phyloP scores from a whole-genome alignment of 768 basidiomycete genomes.

The Polyporus arcularius region DNA sequence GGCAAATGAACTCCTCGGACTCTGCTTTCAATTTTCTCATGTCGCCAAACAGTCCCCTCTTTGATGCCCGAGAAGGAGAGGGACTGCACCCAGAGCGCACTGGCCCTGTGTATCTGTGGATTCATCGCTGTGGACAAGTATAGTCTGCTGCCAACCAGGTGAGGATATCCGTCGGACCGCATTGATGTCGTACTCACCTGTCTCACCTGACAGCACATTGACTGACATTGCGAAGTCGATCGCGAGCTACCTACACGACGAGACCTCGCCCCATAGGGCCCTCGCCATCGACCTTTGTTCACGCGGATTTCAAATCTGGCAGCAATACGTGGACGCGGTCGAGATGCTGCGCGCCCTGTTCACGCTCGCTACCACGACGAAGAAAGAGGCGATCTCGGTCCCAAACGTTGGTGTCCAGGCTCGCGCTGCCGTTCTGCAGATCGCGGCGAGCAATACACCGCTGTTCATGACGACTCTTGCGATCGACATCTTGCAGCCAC shows the following conservation, averaged over 20 bases:
- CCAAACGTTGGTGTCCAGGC: slow-evolving; percentile 80
- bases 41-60: slow-evolving; percentile 50
- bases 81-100: slow-evolving; percentile 58
- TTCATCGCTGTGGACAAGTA: slow-evolving; percentile 82
- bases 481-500: slow-evolving; percentile 83
- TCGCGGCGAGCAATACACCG: slow-evolving; percentile 80
- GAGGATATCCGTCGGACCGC: slow-evolving; percentile 13
- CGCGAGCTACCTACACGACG: slow-evolving; percentile 73
- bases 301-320: slow-evolving; percentile 92
- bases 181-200: slow-evolving; percentile 5
- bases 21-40: neutral
- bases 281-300: slow-evolving; percentile 89
- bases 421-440: slow-evolving; percentile 78
- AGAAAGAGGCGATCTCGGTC: slow-evolving; percentile 67
- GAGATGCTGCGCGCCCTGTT: slow-evolving; percentile 85
- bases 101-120: slow-evolving; percentile 81
- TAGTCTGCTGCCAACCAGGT: slow-evolving; percentile 74
- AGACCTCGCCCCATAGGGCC: slow-evolving; percentile 61
- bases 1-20: too few relatives aligned
- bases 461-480: slow-evolving; percentile 94
- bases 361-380: slow-evolving; percentile 68
- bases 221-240: slow-evolving; percentile 87
- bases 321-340: slow-evolving; percentile 89
- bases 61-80: slow-evolving; percentile 61
- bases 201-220: slow-evolving; percentile 53